Conservation (phyloP, 345 rosid species). For the Citrus maxima region DNA sequence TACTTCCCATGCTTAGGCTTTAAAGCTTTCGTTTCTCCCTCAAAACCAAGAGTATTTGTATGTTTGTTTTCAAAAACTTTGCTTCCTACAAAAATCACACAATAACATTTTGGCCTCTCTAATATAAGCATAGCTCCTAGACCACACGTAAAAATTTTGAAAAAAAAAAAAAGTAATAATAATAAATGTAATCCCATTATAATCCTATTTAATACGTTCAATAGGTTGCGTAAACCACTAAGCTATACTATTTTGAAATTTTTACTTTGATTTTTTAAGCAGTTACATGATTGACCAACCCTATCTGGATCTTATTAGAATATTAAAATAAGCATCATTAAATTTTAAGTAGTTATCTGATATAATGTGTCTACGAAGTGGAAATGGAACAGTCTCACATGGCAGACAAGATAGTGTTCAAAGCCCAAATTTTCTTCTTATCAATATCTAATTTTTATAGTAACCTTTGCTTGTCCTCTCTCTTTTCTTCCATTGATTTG, state of each 20-base stretch:
- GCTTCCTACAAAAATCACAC: too few relatives aligned
- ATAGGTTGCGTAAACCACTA: neutral
- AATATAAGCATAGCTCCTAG: too few relatives aligned
- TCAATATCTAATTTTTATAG: neutral
- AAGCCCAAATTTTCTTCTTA: neutral
- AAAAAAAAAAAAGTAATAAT: neutral
- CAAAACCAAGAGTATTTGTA: too few relatives aligned
- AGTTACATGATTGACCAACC: neutral
- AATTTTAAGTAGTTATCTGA: neutral
- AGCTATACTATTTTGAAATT: neutral
- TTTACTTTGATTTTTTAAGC: neutral
- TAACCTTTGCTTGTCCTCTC: neutral
- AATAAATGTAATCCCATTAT: neutral
- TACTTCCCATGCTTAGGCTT: too few relatives aligned
- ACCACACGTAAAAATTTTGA: neutral
- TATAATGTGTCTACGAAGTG: neutral
- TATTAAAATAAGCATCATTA: neutral
- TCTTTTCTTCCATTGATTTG: neutral
- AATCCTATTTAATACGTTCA: neutral
- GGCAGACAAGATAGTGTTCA: constrained; percentile 26
- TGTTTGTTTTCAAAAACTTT: too few relatives aligned
- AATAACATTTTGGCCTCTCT: too few relatives aligned
- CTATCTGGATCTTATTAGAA: neutral
- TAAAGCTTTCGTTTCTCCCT: too few relatives aligned
- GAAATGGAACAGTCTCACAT: constrained; percentile 7